Percentiles rank a stretch among this genome's conserved stretches.
Conservation (phyloP, 352 stramenopile genomes). For the Globisporangium paroecandrum region DNA sequence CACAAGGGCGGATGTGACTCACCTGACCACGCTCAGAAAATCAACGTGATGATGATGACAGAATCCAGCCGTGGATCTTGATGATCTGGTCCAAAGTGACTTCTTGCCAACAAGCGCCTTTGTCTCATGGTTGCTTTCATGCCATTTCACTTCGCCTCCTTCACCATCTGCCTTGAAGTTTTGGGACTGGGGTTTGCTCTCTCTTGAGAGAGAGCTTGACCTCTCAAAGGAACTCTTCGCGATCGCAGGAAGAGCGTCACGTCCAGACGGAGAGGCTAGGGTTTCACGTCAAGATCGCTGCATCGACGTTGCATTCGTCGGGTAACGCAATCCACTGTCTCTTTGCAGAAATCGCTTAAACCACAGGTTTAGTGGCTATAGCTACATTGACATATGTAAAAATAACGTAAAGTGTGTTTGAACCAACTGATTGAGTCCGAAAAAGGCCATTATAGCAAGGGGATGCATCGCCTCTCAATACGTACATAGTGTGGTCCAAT, state of each 20-base stretch:
- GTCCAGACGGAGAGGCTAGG: background rate
- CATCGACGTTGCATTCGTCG: constrained; percentile 24
- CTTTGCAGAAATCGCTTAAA: background rate
- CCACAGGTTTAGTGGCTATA: background rate
- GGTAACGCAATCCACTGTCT: constrained; percentile 37
- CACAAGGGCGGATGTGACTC: too few species aligned
- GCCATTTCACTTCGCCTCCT: background rate
- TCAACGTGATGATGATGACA: background rate
- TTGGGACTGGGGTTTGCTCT: background rate
- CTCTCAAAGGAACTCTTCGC: constrained; percentile 1
- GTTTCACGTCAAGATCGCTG: constrained; percentile 4
- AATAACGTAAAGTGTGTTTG: too few species aligned
- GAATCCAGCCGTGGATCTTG: background rate
- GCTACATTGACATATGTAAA: too few species aligned
- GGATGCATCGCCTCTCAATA: background rate
- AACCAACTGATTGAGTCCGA: too few species aligned
- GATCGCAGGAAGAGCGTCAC: background rate
- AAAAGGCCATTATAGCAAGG: background rate
- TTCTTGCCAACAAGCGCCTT: background rate
- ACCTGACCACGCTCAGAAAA: background rate
- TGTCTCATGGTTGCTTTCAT: background rate
- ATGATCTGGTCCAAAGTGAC: background rate
- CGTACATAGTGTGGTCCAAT: constrained; percentile 13
- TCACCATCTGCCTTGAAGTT: constrained; percentile 7
- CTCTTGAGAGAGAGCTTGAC: too few species aligned